These are phyloP conservation scores for Lonicera japonica DNA, from an alignment of 129 eudicot genomes.

Conservation along the genomic window DNA sequence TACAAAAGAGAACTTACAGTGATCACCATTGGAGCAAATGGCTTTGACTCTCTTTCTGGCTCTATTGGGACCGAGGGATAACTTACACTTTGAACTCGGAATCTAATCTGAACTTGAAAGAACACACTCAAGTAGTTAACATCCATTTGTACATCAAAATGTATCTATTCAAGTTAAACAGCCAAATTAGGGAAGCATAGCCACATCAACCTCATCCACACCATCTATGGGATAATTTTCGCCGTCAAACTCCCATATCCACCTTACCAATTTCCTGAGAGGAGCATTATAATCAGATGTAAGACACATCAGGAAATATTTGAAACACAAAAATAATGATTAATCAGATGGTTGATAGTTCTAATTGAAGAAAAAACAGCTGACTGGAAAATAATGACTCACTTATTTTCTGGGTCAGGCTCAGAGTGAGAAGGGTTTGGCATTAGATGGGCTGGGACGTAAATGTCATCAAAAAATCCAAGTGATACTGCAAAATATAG, in stretches of 20 bases:
- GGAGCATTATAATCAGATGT: too few species aligned
- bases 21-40: conserved; percentile 86
- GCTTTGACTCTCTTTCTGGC: conserved; percentile 46
- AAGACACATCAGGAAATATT: too few species aligned
- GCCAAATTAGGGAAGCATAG: conserved; percentile 2
- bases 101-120: conserved; percentile 57
- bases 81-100: conserved; percentile 50
- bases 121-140: background rate
- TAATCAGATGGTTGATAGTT: background rate
- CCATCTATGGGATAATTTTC: conserved; percentile 50
- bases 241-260: conserved; percentile 58
- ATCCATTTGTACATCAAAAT: background rate
- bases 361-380: background rate
- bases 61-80: conserved; percentile 76
- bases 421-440: conserved; percentile 42
- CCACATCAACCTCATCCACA: conserved; percentile 47
- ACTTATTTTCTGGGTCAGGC: conserved; percentile 50
- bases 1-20: conserved; percentile 70
- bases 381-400: conserved; percentile 18
- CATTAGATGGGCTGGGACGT: conserved; percentile 62
- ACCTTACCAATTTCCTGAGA: conserved; percentile 44
- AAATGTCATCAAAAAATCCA: conserved; percentile 90
- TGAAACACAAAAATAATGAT: too few species aligned
- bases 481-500: conserved; percentile 63
- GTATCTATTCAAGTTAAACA: background rate